phyloP scores from a whole-genome alignment of 805 yeast genomes.

The Wickerhamomyces hampshirensis region DNA sequence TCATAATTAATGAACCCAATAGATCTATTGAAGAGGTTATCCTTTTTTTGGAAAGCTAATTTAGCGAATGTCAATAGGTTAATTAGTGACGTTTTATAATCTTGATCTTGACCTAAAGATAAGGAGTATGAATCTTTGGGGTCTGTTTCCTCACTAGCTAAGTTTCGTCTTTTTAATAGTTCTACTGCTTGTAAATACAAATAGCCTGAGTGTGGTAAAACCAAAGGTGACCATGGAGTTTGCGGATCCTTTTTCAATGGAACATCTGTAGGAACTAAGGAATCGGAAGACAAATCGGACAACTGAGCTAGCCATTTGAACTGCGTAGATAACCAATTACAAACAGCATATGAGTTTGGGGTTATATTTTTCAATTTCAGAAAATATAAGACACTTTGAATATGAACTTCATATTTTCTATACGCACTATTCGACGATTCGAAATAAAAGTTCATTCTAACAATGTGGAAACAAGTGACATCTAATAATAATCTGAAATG shows the following conservation, averaged over 20 bases:
- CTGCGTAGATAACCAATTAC: slow-evolving; percentile 60
- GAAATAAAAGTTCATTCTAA: slow-evolving; percentile 52
- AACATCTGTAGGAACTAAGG: slow-evolving; percentile 33
- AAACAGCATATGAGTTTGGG: slow-evolving; percentile 26
- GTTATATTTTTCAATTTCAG: slow-evolving; percentile 26
- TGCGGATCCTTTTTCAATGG: slow-evolving; percentile 27
- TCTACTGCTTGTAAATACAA: slow-evolving; percentile 36
- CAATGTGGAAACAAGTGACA: slow-evolving; percentile 55
- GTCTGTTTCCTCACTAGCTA: slow-evolving; percentile 1
- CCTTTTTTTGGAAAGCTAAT: slow-evolving; percentile 32
- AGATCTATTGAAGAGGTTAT: slow-evolving; percentile 31
- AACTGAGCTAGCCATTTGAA: slow-evolving; percentile 62
- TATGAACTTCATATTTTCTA: slow-evolving; percentile 60
- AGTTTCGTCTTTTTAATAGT: slow-evolving; percentile 24
- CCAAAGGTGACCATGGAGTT: slow-evolving; percentile 24
- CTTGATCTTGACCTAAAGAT: slow-evolving; percentile 2
- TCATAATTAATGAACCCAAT: slow-evolving; percentile 42
- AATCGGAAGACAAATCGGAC: slow-evolving; percentile 41
- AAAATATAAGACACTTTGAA: slow-evolving; percentile 43
- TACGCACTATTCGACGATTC: slow-evolving; percentile 57
- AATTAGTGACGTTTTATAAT: slow-evolving; percentile 16
- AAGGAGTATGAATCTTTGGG: slow-evolving; percentile 13
- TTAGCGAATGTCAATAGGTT: slow-evolving; percentile 33
- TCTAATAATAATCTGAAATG: slow-evolving; percentile 52
- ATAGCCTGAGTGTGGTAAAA: slow-evolving; percentile 41